These are phyloP conservation scores for Nitzschia palea DNA, from an alignment of 108 stramenopile species.

Conservation along the genomic window DNA sequence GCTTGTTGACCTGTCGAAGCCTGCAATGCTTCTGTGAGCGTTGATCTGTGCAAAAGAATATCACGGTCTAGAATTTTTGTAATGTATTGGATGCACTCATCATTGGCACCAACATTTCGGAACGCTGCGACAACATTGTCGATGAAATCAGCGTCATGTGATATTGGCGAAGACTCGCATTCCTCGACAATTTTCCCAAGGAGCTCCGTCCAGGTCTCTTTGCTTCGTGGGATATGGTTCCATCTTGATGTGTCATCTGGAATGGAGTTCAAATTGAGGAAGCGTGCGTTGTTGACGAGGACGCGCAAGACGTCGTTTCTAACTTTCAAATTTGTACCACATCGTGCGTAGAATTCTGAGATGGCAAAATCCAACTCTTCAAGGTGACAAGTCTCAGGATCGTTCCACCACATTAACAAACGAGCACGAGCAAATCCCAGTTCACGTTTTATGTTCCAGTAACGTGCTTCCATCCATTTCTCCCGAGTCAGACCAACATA, in stretches of 20 bases:
- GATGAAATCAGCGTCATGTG: slow-evolving; percentile 21
- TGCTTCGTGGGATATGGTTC: slow-evolving; percentile 16
- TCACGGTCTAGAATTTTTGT: background rate
- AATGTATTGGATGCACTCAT: slow-evolving; percentile 15
- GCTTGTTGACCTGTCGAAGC: slow-evolving; percentile 2
- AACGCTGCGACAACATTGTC: slow-evolving; percentile 22
- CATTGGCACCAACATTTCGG: background rate
- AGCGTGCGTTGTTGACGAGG: slow-evolving; percentile 9
- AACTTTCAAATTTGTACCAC: slow-evolving; percentile 31
- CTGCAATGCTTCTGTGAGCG: background rate
- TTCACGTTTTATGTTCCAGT: slow-evolving; percentile 62
- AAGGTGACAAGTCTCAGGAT: slow-evolving; percentile 49
- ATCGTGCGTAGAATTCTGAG: slow-evolving; percentile 45
- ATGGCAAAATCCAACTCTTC: slow-evolving; percentile 64
- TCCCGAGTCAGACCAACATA: slow-evolving; percentile 35
- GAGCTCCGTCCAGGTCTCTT: slow-evolving; percentile 11
- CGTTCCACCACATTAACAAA: slow-evolving; percentile 77
- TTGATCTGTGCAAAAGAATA: background rate
- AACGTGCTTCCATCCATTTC: slow-evolving; percentile 53
- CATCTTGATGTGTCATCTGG: slow-evolving; percentile 3
- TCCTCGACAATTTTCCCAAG: slow-evolving; percentile 15
- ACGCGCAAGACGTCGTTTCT: slow-evolving; percentile 37
- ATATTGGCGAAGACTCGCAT: slow-evolving; percentile 4
- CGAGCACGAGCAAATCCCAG: slow-evolving; percentile 67
- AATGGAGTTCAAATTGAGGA: background rate